Conservation (phyloP, 1,284 basidiomycete genomes). For the Vanrija humicola region DNA sequence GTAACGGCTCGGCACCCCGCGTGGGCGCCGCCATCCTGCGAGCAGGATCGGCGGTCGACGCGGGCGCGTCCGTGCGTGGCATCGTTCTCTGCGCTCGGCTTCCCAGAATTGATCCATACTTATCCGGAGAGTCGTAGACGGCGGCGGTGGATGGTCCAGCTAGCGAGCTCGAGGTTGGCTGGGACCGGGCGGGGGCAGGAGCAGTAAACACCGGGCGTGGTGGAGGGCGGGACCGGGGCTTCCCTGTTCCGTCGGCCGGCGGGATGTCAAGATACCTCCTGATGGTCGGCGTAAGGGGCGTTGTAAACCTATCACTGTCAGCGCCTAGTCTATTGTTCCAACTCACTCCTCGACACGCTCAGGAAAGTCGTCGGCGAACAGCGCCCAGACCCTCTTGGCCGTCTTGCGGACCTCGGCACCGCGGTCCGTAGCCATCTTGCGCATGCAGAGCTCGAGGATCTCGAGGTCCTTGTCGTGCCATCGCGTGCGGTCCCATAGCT, state of each 20-base stretch:
- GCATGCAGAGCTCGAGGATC: slow-evolving; percentile 48
- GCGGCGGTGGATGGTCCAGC: not conserved
- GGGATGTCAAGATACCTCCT: slow-evolving; percentile 48
- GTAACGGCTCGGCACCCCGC: no score
- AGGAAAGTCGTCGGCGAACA: slow-evolving; percentile 48
- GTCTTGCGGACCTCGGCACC: slow-evolving; percentile 51
- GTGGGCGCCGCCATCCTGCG: not conserved
- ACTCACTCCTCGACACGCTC: slow-evolving; percentile 50
- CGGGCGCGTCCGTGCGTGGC: not conserved
- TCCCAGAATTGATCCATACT: not conserved
- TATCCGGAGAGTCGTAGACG: not conserved
- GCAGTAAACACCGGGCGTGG: slow-evolving; percentile 10
- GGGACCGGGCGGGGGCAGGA: not conserved
- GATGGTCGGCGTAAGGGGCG: slow-evolving; percentile 51
- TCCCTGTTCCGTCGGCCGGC: slow-evolving; percentile 16
- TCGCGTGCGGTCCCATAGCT: slow-evolving; percentile 36
- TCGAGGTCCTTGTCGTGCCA: slow-evolving; percentile 36
- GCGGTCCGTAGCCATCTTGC: slow-evolving; percentile 50
- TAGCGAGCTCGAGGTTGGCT: not conserved
- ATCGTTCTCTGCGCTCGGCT: not conserved
- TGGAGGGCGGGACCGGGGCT: slow-evolving; percentile 6
- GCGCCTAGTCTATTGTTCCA: not conserved
- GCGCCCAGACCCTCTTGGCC: slow-evolving; percentile 49
- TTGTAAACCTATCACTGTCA: slow-evolving; percentile 42
- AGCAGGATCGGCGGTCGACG: not conserved